Percentiles rank a stretch among this genome's conserved stretches.
These are phyloP conservation scores for Sarcocystis neurona DNA, from an alignment of 169 alveolate genomes.

Conservation along the genomic window DNA sequence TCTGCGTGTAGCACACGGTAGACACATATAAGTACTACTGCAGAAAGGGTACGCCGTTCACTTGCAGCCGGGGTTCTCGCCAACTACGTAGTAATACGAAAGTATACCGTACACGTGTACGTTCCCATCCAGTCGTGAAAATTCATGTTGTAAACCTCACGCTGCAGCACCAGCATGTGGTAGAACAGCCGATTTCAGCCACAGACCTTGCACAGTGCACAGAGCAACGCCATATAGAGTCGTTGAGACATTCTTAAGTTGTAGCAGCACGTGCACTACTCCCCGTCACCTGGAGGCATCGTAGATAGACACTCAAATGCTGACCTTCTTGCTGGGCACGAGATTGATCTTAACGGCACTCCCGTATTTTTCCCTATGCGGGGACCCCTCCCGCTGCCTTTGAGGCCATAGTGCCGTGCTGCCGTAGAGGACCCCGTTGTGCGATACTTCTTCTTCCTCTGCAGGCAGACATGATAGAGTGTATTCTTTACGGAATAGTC, in stretches of 20 bases:
- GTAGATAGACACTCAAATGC: neutral
- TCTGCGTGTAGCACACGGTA: too few species aligned
- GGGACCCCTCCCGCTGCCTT: slow-evolving; percentile 80
- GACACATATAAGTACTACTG: too few species aligned
- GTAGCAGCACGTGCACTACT: neutral
- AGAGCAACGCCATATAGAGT: too few species aligned
- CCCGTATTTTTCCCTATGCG: slow-evolving; percentile 75
- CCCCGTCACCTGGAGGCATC: neutral
- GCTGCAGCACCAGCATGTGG: too few species aligned
- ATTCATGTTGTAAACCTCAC: too few species aligned
- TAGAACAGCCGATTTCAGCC: neutral
- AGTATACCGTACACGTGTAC: too few species aligned
- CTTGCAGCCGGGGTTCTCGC: too few species aligned
- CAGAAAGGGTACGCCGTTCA: too few species aligned
- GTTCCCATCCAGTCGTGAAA: too few species aligned
- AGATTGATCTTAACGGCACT: slow-evolving; percentile 76
- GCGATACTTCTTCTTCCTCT: slow-evolving; percentile 69
- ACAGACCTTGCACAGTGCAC: neutral
- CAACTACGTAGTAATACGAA: too few species aligned
- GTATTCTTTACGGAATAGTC: too few species aligned
- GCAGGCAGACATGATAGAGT: neutral
- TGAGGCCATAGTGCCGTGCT: slow-evolving; percentile 75
- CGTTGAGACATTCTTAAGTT: too few species aligned
- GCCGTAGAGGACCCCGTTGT: slow-evolving; percentile 76
- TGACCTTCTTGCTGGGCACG: slow-evolving; percentile 78